These are phyloP conservation scores for Termitomyces sp. DNA, from an alignment of 768 basidiomycete genomes.

Conservation along the genomic window DNA sequence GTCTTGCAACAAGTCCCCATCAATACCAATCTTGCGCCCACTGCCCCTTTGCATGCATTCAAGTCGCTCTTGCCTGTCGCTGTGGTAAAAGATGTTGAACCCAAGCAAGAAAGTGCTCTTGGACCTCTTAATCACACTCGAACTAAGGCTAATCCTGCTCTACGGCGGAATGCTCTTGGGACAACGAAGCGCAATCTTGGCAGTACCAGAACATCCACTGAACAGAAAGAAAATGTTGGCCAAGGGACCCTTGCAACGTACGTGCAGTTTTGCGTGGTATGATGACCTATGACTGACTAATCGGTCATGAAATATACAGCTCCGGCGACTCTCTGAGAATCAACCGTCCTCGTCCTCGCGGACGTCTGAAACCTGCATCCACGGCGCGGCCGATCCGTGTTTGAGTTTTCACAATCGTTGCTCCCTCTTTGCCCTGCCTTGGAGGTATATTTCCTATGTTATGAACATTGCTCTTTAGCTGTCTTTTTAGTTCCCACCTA, in stretches of 20 bases:
- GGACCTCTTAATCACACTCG: slow-evolving; percentile 32
- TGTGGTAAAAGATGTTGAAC: slow-evolving; percentile 27
- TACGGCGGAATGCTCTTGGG: slow-evolving; percentile 52
- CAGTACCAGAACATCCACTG: slow-evolving; percentile 34
- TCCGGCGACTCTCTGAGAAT: slow-evolving; percentile 43
- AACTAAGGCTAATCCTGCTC: slow-evolving; percentile 48
- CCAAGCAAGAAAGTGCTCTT: slow-evolving; percentile 32
- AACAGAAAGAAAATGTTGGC: slow-evolving; percentile 50
- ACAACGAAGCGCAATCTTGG: slow-evolving; percentile 59
- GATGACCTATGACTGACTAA: neutral
- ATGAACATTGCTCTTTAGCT: slow-evolving; percentile 4
- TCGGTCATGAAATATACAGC: slow-evolving; percentile 23
- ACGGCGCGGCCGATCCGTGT: slow-evolving; percentile 31
- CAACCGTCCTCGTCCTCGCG: slow-evolving; percentile 45
- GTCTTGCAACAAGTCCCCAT: slow-evolving; percentile 39
- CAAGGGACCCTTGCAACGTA: slow-evolving; percentile 49
- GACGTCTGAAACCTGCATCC: slow-evolving; percentile 39
- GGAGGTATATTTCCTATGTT: slow-evolving; percentile 6
- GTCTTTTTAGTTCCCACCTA: neutral
- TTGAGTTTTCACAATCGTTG: slow-evolving; percentile 11
- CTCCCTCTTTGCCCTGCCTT: neutral
- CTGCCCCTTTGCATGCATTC: slow-evolving; percentile 29
- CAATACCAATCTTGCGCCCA: slow-evolving; percentile 33
- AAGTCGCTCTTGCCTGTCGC: slow-evolving; percentile 41
- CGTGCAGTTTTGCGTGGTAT: slow-evolving; percentile 22